Conservation (phyloP, 2,329 filamentous ascomycete species). For the Apiospora kogelbergensis region DNA sequence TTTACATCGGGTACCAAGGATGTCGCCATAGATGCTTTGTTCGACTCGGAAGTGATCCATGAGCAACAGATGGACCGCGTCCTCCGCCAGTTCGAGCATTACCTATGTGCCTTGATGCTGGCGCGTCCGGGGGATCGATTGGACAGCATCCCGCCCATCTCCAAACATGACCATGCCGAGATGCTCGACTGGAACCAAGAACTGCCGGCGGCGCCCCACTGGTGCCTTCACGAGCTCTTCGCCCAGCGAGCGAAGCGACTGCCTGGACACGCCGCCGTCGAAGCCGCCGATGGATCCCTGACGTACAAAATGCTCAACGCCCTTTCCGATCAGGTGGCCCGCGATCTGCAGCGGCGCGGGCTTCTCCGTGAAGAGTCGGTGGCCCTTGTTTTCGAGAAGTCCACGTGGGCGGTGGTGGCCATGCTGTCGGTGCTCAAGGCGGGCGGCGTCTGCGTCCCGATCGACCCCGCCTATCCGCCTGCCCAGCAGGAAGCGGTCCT, state of each 20-base stretch:
- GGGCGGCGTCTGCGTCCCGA: slow-evolving; percentile 30
- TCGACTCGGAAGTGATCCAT: slow-evolving; percentile 11
- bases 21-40: not conserved
- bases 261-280: not conserved
- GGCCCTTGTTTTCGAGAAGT: slow-evolving; percentile 37
- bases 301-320: slow-evolving; percentile 29
- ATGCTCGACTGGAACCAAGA: slow-evolving; percentile 10
- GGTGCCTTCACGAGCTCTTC: slow-evolving; percentile 10
- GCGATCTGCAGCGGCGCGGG: not conserved
- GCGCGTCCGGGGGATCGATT: not conserved
- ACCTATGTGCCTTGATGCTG: slow-evolving; percentile 14
- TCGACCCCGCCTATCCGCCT: not conserved
- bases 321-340: slow-evolving; percentile 15
- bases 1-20: slow-evolving; percentile 6
- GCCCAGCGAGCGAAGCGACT: not conserved
- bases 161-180: slow-evolving; percentile 9
- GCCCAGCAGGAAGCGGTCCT: slow-evolving; percentile 7
- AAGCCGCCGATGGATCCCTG: slow-evolving; percentile 28
- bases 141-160: slow-evolving; percentile 14
- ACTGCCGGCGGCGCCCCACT: not conserved
- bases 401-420: slow-evolving; percentile 30
- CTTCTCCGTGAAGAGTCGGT: slow-evolving; percentile 16
- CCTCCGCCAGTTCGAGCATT: slow-evolving; percentile 13
- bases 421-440: slow-evolving; percentile 35
- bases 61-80: not conserved